Base-by-base conservation (phyloP, 305 asterid species). In the Fraxinus nigra region DNA sequence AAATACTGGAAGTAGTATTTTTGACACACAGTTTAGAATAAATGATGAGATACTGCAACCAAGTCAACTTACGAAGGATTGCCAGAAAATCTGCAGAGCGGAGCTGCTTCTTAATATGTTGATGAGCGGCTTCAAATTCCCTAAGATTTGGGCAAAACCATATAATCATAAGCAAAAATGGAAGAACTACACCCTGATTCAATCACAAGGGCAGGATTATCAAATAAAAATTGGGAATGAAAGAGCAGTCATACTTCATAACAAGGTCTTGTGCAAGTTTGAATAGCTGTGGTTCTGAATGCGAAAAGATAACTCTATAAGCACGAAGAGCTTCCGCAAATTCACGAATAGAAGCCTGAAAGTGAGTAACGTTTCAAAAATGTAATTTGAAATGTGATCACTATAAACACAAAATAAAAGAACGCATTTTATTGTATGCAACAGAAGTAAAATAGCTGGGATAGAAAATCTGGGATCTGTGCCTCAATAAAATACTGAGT, bases 291-390 rank as follows among this genome's bases (percentile, higher is more conserved):
- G 89, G 89, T 80, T 96, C 99, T 73, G 99, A 91, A 86, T 96
- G 90, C 85, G 90, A 90, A 86, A 96, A 94, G 84, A 96, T 93
- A 75, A 87, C 91, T 90, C 93, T 92, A 89, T 96, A 96, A 76
- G 98, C 99, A 80, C 97, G 97, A 82, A 93, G 84, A 82, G 97
- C 98, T 92, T 94, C 97, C 20, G 90, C 91, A 89, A 96, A 96
- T 90, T 96, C 98, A 83, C 83, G 93, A 86, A 92, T 89, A 61
- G 97, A 92, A 83, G 93, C 94, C 99, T 95, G 93, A 84, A 83
- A 86, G 48, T 56, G 48, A 40, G 61, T 40, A 79, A 78, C 18
- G 30, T 67, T 11, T 28, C 74, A 67, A 2, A 4, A 67, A 28
- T 11, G 35, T 20, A 59, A 22, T 65, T 65, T 67, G 20, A 67